Evolutionary conservation across 768 basidiomycete genomes (phyloP).

Genomic region (Amyloporia xantha): DNA sequence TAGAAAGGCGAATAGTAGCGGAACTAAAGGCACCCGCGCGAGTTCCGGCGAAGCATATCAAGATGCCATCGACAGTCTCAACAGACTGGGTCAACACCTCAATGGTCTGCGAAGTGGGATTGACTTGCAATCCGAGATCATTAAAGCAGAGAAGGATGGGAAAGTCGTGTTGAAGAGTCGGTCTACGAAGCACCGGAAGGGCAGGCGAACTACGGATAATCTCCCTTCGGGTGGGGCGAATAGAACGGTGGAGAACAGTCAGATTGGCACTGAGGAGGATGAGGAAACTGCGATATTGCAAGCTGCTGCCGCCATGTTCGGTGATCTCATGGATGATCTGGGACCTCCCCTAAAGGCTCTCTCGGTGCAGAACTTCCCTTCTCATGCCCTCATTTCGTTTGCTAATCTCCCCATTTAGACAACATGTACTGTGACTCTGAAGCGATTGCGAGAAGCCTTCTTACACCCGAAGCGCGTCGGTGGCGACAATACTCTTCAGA

Average conservation of each 20-base stretch:
- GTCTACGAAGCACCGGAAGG: neutral
- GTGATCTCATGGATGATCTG: constrained; percentile 71
- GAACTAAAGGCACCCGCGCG: constrained; percentile 15
- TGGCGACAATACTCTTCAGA: constrained; percentile 6
- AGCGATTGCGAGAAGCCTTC: constrained; percentile 61
- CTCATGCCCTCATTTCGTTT: neutral
- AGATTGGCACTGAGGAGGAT: constrained; percentile 21
- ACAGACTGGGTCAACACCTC: constrained; percentile 88
- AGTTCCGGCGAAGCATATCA: constrained; percentile 59
- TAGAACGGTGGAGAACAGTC: no score
- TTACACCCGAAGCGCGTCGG: constrained; percentile 34
- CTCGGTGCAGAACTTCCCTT: constrained; percentile 41
- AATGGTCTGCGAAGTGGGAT: constrained; percentile 85
- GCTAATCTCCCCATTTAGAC: constrained; percentile 33
- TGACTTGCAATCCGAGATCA: constrained; percentile 75
- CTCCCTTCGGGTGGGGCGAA: neutral
- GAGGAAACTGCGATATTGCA: constrained; percentile 40
- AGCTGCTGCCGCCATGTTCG: constrained; percentile 69
- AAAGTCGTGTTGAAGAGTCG: constrained; percentile 30
- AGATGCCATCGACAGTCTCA: constrained; percentile 81
- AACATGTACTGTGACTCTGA: constrained; percentile 53
- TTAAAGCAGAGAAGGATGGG: constrained; percentile 49
- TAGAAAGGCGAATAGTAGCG: constrained; percentile 1
- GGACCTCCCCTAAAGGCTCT: constrained; percentile 71
- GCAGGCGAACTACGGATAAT: neutral